Evolutionary conservation across 179 eudicot genomes (phyloP).

Genomic region (Beta corolliflora): DNA sequence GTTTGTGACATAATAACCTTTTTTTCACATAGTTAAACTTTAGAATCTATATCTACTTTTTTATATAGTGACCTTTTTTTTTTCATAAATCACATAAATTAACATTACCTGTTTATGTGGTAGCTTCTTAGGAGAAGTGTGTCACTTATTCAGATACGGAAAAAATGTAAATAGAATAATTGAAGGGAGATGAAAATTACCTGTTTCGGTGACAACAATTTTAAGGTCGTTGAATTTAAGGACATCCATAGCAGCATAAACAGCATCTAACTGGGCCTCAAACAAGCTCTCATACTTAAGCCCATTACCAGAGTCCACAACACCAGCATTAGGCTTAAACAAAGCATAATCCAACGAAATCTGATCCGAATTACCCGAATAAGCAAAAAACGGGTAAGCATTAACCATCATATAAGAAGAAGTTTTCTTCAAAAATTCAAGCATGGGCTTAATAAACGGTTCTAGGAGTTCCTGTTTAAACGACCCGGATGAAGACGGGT

Average conservation of each 20-base stretch:
- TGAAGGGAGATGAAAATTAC: neutral
- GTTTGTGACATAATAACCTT: too few species aligned
- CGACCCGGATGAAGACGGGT: slow-evolving; percentile 78
- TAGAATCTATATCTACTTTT: too few species aligned
- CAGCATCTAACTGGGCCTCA: slow-evolving; percentile 91
- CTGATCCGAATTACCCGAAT: slow-evolving; percentile 52
- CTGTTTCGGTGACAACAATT: slow-evolving; percentile 77
- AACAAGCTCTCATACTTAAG: slow-evolving; percentile 53
- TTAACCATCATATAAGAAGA: slow-evolving; percentile 76
- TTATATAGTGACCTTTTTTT: too few species aligned
- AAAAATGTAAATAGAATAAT: neutral
- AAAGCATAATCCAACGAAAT: slow-evolving; percentile 78
- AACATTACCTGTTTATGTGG: too few species aligned
- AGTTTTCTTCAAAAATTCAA: slow-evolving; percentile 49
- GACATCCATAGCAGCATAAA: slow-evolving; percentile 57
- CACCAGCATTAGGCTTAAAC: slow-evolving; percentile 47
- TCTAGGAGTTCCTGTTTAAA: slow-evolving; percentile 62
- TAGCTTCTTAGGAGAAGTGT: too few species aligned
- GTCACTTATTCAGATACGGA: too few species aligned
- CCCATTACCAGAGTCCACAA: slow-evolving; percentile 59
- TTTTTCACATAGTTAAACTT: too few species aligned
- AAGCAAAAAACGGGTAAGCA: slow-evolving; percentile 85
- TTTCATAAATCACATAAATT: too few species aligned
- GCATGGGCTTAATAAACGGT: slow-evolving; percentile 70
- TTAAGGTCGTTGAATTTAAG: slow-evolving; percentile 46